Percentiles rank a stretch among this genome's conserved stretches.
Conservation (phyloP, 306 rosid genomes). For the Lithocarpus polystachyus region DNA sequence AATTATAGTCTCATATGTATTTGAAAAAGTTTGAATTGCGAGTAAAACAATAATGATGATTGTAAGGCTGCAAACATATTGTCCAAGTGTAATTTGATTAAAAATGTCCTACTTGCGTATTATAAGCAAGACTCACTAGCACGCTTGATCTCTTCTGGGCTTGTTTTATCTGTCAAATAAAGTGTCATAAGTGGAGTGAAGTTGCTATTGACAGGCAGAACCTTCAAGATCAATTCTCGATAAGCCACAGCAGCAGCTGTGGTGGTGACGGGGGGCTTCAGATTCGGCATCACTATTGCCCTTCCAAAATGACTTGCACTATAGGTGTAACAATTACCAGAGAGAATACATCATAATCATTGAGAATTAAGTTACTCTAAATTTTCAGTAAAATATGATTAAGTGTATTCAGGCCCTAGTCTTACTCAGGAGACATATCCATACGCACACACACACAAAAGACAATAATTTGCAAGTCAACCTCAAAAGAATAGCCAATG, state of each 20-base stretch:
- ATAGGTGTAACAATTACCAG: conserved; percentile 20
- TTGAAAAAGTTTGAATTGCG: background rate
- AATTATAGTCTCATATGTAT: background rate
- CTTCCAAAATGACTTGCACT: conserved; percentile 79
- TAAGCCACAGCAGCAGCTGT: conserved; percentile 67
- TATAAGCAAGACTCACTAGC: conserved; percentile 59
- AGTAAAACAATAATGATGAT: background rate
- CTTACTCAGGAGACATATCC: background rate
- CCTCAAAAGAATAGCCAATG: background rate
- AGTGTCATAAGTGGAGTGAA: conserved; percentile 93
- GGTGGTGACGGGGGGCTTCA: conserved; percentile 78
- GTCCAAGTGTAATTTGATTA: background rate
- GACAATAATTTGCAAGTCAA: background rate
- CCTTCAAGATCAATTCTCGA: conserved; percentile 70
- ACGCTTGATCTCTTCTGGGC: conserved; percentile 66
- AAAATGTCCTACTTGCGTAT: background rate
- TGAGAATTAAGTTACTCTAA: background rate
- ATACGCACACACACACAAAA: background rate
- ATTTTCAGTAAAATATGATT: background rate
- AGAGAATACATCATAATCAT: background rate
- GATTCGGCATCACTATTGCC: conserved; percentile 94
- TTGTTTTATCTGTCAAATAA: conserved; percentile 77
- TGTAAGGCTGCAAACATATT: background rate
- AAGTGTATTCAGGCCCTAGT: background rate
- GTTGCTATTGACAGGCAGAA: conserved; percentile 53